phyloP scores from a whole-genome alignment of 306 rosid genomes.

The Vigna nakashimae region DNA sequence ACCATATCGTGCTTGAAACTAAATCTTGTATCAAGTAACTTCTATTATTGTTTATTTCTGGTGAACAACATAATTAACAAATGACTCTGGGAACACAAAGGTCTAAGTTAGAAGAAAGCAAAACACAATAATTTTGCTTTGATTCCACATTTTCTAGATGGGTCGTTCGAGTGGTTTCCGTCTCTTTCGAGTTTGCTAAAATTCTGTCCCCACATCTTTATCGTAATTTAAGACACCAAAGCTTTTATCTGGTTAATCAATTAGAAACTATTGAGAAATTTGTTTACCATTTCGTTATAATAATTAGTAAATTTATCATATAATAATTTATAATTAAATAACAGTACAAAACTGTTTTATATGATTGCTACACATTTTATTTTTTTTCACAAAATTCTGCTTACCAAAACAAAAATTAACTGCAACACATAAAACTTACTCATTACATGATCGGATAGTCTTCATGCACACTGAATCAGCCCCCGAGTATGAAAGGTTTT shows the following conservation, averaged over 20 bases:
- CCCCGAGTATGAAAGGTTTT: neutral
- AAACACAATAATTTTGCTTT: conserved; percentile 9
- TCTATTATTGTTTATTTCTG: conserved; percentile 10
- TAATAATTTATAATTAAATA: too few relatives aligned
- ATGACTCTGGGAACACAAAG: neutral
- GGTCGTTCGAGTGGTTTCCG: neutral
- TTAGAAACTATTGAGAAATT: too few relatives aligned
- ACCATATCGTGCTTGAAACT: neutral
- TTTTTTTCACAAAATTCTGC: too few relatives aligned
- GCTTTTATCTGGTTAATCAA: too few relatives aligned
- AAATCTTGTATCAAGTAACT: neutral
- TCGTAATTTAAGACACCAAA: neutral
- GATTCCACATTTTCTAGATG: conserved; percentile 34
- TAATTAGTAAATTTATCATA: too few relatives aligned
- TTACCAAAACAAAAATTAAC: neutral
- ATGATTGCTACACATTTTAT: too few relatives aligned
- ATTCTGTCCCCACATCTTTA: neutral
- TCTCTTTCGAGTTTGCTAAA: conserved; percentile 25
- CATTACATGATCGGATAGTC: conserved; percentile 6
- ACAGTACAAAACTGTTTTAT: too few relatives aligned
- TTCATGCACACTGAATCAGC: conserved; percentile 9
- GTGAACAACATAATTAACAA: neutral
- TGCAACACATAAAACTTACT: neutral
- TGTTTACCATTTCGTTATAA: too few relatives aligned
- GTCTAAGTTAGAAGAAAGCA: neutral